phyloP scores from a whole-genome alignment of 2,329 filamentous ascomycete genomes.

The Colletotrichum horii region DNA sequence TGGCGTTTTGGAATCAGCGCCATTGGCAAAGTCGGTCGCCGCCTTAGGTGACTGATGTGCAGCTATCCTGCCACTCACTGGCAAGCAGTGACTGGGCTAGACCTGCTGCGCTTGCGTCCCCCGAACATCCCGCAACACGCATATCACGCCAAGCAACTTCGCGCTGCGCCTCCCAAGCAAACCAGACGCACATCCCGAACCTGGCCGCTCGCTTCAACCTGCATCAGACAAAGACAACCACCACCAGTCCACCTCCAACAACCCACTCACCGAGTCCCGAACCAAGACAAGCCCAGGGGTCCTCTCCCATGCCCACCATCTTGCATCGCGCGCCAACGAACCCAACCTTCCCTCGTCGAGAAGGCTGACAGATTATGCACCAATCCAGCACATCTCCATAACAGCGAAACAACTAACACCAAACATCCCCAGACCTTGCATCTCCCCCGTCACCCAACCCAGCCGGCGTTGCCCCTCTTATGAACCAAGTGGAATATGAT shows the following conservation, averaged over 20 bases:
- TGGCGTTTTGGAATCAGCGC: neutral
- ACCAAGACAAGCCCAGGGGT: slow-evolving; percentile 3
- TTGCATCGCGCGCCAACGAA: slow-evolving; percentile 2
- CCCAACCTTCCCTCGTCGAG: slow-evolving; percentile 22
- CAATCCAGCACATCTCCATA: neutral
- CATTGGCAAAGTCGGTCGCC: neutral
- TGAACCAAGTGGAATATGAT: neutral
- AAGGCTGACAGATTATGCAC: slow-evolving; percentile 20
- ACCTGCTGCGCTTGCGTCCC: neutral
- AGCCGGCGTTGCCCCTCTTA: neutral
- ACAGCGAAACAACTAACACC: neutral
- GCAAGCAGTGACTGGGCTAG: neutral
- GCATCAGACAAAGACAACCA: neutral
- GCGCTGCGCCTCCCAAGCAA: neutral
- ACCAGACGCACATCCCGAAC: neutral
- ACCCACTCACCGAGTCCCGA: neutral
- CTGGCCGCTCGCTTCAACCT: neutral
- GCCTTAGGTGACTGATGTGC: neutral
- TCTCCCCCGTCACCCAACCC: neutral
- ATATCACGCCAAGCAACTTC: slow-evolving; percentile 6
- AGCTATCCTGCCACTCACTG: neutral
- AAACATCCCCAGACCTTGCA: neutral
- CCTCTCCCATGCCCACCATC: neutral
- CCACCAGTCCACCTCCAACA: neutral
- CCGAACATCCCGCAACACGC: slow-evolving; percentile 2